Evolutionary conservation across 2,329 filamentous ascomycete species (phyloP), one percentile per base, ranked within the genome.

Genomic region (Fusarium sp.): DNA sequence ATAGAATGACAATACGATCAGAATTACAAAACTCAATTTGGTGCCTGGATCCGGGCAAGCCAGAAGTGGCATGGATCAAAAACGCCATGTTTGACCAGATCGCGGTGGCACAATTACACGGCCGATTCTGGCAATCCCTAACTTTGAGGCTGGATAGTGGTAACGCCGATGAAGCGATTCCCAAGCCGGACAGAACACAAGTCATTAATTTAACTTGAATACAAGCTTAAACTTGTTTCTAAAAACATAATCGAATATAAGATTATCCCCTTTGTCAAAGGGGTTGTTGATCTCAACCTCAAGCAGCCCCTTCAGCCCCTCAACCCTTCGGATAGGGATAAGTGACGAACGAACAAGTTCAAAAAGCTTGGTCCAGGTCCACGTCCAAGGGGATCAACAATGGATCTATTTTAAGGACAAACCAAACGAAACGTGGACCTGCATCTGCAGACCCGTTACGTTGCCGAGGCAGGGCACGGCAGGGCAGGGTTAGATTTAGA

Each of bases 371-470:
- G 46, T 49, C 46, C 29, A 33, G 15, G n/a, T 25, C 25, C 46
- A 49, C 29, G 56, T 36, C 38, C 44, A 55, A 58, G 53, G 47
- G 41, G 41, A 45, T 44, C 61, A 71, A 73, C 70, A 61, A 52
- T 50, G 44, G 45, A 41, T 50, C 62, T 72, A 72, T 72, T 72
- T 73, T 72, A 72, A 73, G 70, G 46, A 35, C 36, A 68, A 56
- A 18, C 41, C 33, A 68, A 56, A 35, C 29, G 29, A 47, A 56
- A 56, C 41, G 39, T 35, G 53, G 53, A 36, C 53, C 29, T 56
- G 53, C 44, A 38, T 45, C 41, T 47, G 53, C 44, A 66, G 41
- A 52, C 27, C 33, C 44, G 29, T 62, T 67, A 31, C 45, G 39
- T 62, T 67, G 35, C 50, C 45, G 25, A 62, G 45, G 33, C 46